phyloP scores from a whole-genome alignment of 2,329 filamentous ascomycete species.

The Lachnellula suecica region DNA sequence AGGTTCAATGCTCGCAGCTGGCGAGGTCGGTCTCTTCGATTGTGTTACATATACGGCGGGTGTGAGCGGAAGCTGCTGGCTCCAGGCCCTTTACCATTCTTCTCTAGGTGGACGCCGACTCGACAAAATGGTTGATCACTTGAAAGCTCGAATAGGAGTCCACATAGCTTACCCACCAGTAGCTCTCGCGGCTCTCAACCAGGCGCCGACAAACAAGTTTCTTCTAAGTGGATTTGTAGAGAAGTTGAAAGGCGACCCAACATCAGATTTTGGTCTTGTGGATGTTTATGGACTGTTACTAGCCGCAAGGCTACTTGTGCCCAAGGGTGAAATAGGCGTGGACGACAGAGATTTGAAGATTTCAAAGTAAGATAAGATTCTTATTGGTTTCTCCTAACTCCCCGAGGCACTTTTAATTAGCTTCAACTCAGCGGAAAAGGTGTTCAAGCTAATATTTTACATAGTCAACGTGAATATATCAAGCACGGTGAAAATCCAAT shows the following conservation, averaged over 20 bases:
- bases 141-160: slow-evolving; percentile 80
- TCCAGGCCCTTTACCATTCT: slow-evolving; percentile 84
- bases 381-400: no score
- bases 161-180: slow-evolving; percentile 92
- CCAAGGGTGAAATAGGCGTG: slow-evolving; percentile 77
- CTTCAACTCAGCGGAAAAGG: no score
- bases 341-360: slow-evolving; percentile 82
- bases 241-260: slow-evolving; percentile 79
- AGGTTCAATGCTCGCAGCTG: slow-evolving; percentile 79
- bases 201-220: slow-evolving; percentile 89
- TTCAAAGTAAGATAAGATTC: no score
- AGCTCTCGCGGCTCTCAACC: slow-evolving; percentile 77
- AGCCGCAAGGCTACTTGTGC: slow-evolving; percentile 80
- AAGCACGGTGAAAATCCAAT: slow-evolving; percentile 79
- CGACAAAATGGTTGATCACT: slow-evolving; percentile 71
- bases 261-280: slow-evolving; percentile 84
- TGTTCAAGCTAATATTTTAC: no score
- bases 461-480: slow-evolving; percentile 73
- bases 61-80: slow-evolving; percentile 94
- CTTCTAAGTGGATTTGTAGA: slow-evolving; percentile 87
- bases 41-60: slow-evolving; percentile 94
- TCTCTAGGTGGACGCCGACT: slow-evolving; percentile 71
- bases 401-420: no score
- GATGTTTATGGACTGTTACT: slow-evolving; percentile 89
- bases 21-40: slow-evolving; percentile 87